Base-by-base conservation (phyloP, 176 grass and related monocot genomes). In the Secale cereale region DNA sequence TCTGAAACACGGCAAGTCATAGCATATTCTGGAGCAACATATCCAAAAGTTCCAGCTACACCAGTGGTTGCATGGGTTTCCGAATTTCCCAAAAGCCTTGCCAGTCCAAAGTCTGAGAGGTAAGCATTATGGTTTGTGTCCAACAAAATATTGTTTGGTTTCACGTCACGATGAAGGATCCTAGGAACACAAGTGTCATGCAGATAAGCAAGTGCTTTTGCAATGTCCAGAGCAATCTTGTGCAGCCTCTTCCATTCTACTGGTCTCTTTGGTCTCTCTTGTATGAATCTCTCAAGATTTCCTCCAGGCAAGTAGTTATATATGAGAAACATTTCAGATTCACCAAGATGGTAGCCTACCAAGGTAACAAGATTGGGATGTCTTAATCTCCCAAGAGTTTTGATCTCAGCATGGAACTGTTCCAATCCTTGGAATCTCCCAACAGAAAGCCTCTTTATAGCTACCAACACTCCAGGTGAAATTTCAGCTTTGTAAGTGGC, bases 401-500 rank as follows among this genome's bases (percentile, higher is more conserved):
- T 98, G 73, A 98, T 98, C 88, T 98, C 95, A 40, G 95, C 95
- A 83, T 98, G 82, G 33, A 98, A 98, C 84, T 98, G 95, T 66
- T 98, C 91, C 32, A 87, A 62, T 57, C 95, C 95, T 75, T 98
- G 93, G 63, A 98, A 93, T 69, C 88, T 92, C 48, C 95, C 95
- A 32, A 98, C 92, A 74, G 92, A 94, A 48, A 98, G 95, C 40
- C 95, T 90, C 63, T 98, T 98, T 81, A 98, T 98, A 77, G 95
- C 95, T 41, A 98, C 95, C 78, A 98, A 65, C 65, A 98, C 92
- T 86, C 90, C 91, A 80, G 95, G 92, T 73, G 95, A 85, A 89
- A 98, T 95, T 86, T 98, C 95, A 60, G 95, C 95, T 75, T 98
- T 98, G 87, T 98, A 98, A 35, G 95, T 98, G 74, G 95, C 95